Conservation (phyloP, 2,329 filamentous ascomycete species). For the Fusarium sp. region DNA sequence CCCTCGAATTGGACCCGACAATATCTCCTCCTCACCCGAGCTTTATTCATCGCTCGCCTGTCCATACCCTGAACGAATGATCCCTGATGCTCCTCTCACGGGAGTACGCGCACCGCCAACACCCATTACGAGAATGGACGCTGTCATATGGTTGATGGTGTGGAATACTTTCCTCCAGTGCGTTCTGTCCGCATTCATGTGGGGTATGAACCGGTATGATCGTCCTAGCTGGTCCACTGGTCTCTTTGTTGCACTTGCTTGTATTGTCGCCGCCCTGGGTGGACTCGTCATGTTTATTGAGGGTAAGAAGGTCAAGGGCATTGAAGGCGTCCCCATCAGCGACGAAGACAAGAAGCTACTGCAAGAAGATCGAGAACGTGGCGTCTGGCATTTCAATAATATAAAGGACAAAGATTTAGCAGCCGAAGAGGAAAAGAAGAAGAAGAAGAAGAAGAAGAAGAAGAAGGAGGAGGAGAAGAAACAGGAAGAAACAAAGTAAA, state of each 20-base stretch:
- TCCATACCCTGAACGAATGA: constrained; percentile 72
- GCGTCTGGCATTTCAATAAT: constrained; percentile 65
- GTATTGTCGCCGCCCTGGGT: constrained; percentile 73
- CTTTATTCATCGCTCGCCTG: constrained; percentile 51
- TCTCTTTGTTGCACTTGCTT: constrained; percentile 79
- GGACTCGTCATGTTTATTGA: constrained; percentile 78
- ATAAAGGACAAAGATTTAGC: constrained; percentile 51
- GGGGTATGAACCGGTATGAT: constrained; percentile 77
- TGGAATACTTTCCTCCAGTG: constrained; percentile 83
- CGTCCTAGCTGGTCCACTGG: constrained; percentile 85
- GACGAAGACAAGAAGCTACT: constrained; percentile 64
- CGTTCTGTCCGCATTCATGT: constrained; percentile 83
- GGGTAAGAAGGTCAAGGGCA: constrained; percentile 75
- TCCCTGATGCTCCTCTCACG: constrained; percentile 75
- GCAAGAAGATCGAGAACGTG: constrained; percentile 62
- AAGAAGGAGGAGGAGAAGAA: constrained; percentile 10
- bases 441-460: constrained; percentile 41
- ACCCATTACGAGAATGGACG: constrained; percentile 78
- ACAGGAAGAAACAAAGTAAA: no score
- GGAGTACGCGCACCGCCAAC: constrained; percentile 76
- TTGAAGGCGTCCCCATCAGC: constrained; percentile 76
- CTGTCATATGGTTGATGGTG: constrained; percentile 81
- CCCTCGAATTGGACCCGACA: constrained; percentile 62
- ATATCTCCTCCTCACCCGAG: constrained; percentile 59
- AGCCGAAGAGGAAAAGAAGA: constrained; percentile 26